Evolutionary conservation across 805 yeast species (phyloP).

Genomic region (Spathaspora sp.): DNA sequence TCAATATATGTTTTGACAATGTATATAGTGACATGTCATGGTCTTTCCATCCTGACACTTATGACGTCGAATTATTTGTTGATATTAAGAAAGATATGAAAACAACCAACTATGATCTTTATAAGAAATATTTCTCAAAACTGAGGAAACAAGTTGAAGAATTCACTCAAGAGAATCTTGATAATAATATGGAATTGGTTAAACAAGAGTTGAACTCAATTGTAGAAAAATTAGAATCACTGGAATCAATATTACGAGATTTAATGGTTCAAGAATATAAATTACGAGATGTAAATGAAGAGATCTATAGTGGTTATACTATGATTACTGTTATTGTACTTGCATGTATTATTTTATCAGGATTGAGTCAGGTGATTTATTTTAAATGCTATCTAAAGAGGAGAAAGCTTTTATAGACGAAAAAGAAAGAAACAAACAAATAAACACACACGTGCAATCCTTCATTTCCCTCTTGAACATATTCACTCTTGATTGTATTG

Average conservation of each 20-base stretch:
- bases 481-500: not conserved
- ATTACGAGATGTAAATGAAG: constrained; percentile 37
- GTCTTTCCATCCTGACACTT: constrained; percentile 31
- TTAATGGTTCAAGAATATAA: constrained; percentile 30
- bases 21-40: constrained; percentile 38
- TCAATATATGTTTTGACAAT: constrained; percentile 41
- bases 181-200: constrained; percentile 23
- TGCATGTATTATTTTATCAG: constrained; percentile 23
- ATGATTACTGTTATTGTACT: constrained; percentile 22
- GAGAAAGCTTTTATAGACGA: constrained; percentile 11
- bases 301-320: constrained; percentile 32
- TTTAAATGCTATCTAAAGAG: constrained; percentile 27
- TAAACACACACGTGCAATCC: not conserved
- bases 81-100: constrained; percentile 30
- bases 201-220: constrained; percentile 29
- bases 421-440: too few species aligned
- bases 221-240: constrained; percentile 24
- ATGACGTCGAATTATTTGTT: constrained; percentile 32
- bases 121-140: constrained; percentile 24
- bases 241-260: constrained; percentile 22
- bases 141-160: constrained; percentile 2
- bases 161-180: constrained; percentile 21
- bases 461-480: not conserved
- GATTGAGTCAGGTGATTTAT: constrained; percentile 28
- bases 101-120: constrained; percentile 29